Evolutionary conservation across 148 eudicot genomes (phyloP), one percentile per base, ranked within the genome.

Genomic region (Oxyria digyna): DNA sequence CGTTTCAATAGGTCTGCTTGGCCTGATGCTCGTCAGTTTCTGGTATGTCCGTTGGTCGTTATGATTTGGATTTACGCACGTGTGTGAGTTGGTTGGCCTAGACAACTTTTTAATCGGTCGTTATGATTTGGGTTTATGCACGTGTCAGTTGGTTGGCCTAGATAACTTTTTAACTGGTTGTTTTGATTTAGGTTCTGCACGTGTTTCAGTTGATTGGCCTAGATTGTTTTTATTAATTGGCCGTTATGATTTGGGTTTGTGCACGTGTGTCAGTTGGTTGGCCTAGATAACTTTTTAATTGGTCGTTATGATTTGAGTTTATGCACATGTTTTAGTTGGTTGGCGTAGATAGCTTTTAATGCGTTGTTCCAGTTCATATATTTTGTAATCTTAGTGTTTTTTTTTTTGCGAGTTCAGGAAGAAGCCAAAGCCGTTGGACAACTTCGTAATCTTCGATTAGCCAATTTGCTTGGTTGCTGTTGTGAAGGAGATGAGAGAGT

Each of bases 401-500:
- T 46, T 31, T 71, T 33, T 76, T 46, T 35, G 10, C 42, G 31
- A 71, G 49, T 41, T 14, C 72, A 93, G 98, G 98, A 93, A 83
- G 98, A 93, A 78, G 96, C 96, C 45, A 89, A 80, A 79, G 76
- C 87, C 50, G 98, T 93, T 74, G 98, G 98, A 74, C 98, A 83
- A 80, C 91, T 93, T 64, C 85, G 98, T 69, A 89, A 73, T 78
- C 78, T 75, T 40, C 81, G 87, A 75, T 77, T 93, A 73, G 89
- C 88, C 42, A 93, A 89, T 83, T 77, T 93, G 69, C 82, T 93
- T 72, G 98, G 98, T 69, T 93, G 96, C 73, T 93, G 98, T 70
- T 81, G 79, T 69, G 88, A 93, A 83, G 96, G 95, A 37, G 88
- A 87, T 41, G 96, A 93, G 73, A 81, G 98, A 70, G 67, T 93